Conservation (phyloP, 305 asterid species). For the Fraxinus floribunda region DNA sequence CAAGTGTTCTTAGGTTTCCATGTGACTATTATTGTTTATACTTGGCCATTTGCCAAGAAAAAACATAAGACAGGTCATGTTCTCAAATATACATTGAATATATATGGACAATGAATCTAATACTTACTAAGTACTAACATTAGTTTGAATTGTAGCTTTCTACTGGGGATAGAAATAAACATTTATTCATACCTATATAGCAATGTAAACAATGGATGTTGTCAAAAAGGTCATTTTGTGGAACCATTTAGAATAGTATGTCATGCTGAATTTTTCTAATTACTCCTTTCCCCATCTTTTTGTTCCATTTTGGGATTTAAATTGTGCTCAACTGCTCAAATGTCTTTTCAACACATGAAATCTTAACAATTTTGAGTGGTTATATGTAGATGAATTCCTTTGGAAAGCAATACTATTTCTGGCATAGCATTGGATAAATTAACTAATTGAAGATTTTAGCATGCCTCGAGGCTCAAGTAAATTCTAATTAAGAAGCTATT, state of each 20-base stretch:
- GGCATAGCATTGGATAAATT: background rate
- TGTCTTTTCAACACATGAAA: background rate
- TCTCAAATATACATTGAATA: background rate
- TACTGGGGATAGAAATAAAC: background rate
- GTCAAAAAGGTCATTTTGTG: background rate
- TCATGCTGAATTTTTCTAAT: background rate
- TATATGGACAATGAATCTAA: background rate
- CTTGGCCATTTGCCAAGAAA: background rate
- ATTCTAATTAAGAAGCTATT: background rate
- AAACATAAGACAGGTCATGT: background rate
- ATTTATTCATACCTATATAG: background rate
- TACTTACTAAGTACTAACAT: background rate
- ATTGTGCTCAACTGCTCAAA: background rate
- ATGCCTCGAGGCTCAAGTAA: background rate
- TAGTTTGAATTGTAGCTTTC: background rate
- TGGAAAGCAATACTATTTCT: background rate
- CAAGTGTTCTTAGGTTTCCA: background rate
- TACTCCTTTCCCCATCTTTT: background rate
- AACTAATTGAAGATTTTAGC: background rate
- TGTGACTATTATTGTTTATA: background rate
- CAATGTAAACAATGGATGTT: background rate
- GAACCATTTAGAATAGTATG: background rate
- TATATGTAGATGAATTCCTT: background rate
- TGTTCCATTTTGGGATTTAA: background rate
- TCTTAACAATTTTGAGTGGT: background rate